phyloP scores from a whole-genome alignment of 2,329 filamentous ascomycete species.

The Fusarium setosum region DNA sequence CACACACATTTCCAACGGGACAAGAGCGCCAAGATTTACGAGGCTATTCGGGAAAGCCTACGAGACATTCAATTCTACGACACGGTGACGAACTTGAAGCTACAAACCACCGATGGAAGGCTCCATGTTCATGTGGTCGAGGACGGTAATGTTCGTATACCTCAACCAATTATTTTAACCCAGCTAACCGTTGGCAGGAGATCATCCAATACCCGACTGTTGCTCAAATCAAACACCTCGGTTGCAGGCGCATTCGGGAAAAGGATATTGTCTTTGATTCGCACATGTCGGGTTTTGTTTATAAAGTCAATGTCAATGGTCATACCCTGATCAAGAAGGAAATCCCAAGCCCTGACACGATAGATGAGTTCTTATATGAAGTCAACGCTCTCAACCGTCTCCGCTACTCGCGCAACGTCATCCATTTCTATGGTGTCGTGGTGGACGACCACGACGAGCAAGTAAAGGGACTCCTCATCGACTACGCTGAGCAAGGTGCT shows the following conservation, averaged over 20 bases:
- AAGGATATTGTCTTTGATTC: slow-evolving; percentile 85
- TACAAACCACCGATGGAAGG: slow-evolving; percentile 87
- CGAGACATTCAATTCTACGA: slow-evolving; percentile 96
- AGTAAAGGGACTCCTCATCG: slow-evolving; percentile 91
- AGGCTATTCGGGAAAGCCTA: slow-evolving; percentile 91
- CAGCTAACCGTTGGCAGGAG: slow-evolving; percentile 63
- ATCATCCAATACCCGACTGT: slow-evolving; percentile 87
- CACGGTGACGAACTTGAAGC: slow-evolving; percentile 94
- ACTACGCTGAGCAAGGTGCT: slow-evolving; percentile 86
- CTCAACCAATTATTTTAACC: not conserved
- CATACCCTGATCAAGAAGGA: slow-evolving; percentile 93
- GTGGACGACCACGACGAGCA: slow-evolving; percentile 86
- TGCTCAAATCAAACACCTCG: slow-evolving; percentile 79
- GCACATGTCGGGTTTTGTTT: slow-evolving; percentile 97
- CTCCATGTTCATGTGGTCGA: slow-evolving; percentile 98
- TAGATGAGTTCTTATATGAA: slow-evolving; percentile 97
- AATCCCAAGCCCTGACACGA: slow-evolving; percentile 93
- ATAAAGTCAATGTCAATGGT: slow-evolving; percentile 82
- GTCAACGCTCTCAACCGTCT: slow-evolving; percentile 92
- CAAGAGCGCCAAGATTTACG: slow-evolving; percentile 93
- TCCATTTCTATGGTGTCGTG: slow-evolving; percentile 87
- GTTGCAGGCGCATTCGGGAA: slow-evolving; percentile 74
- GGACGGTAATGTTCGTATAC: slow-evolving; percentile 77
- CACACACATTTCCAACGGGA: slow-evolving; percentile 86
- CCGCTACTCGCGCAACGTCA: slow-evolving; percentile 78